Evolutionary conservation across 306 rosid species (phyloP).

Genomic region (Datisca glomerata): DNA sequence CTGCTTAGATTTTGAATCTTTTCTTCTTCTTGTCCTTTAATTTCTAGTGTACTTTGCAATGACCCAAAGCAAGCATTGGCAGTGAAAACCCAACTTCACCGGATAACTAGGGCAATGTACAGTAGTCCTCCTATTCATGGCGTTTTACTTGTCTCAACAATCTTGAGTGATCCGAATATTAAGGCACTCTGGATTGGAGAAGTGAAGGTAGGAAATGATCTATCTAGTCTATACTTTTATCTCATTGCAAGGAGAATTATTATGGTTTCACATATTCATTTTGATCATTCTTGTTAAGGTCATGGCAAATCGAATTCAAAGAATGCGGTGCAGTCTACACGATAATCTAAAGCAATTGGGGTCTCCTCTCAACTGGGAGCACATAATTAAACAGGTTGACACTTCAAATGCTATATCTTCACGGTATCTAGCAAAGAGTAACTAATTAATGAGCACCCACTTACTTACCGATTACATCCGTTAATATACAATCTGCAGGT

Average conservation of each 20-base stretch:
- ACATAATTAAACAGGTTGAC: constrained; percentile 27
- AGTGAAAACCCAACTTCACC: constrained; percentile 22
- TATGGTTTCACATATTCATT: constrained; percentile 1
- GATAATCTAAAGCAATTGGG: constrained; percentile 16
- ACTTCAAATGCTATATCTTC: neutral
- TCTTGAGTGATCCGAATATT: constrained; percentile 19
- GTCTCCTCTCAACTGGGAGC: constrained; percentile 25
- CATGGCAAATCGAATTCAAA: constrained; percentile 19
- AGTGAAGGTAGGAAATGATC: constrained; percentile 15
- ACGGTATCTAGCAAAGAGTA: neutral
- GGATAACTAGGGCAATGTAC: constrained; percentile 29
- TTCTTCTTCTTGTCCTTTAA: neutral
- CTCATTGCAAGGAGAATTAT: neutral
- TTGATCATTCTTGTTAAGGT: constrained; percentile 5
- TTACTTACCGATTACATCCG: too few relatives aligned
- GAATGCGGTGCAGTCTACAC: constrained; percentile 15
- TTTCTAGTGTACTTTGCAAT: constrained; percentile 21
- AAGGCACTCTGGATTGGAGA: constrained; percentile 25
- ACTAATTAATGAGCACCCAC: neutral
- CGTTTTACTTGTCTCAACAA: constrained; percentile 18
- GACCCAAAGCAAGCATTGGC: constrained; percentile 15
- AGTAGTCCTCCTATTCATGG: constrained; percentile 30
- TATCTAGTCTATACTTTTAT: neutral
- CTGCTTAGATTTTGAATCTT: neutral
- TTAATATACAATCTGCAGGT: constrained; percentile 19